Evolutionary conservation across 228 moss, liverwort and hornwort species (phyloP), one percentile per base, ranked within the genome.

Genomic region (Sphagnum fallax): DNA sequence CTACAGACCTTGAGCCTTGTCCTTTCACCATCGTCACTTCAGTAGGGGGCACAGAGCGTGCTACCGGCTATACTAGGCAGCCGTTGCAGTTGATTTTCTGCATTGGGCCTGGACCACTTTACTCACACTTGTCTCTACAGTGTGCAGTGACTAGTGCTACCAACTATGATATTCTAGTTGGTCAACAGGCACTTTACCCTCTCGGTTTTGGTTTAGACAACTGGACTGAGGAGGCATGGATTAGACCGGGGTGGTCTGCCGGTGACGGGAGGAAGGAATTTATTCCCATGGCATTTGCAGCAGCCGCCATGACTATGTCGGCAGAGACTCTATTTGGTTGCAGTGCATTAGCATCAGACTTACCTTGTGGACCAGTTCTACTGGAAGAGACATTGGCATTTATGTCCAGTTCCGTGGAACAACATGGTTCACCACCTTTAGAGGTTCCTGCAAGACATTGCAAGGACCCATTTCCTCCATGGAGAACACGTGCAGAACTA

Each of bases 231-330:
- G 63, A 63, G 62, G 71, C 71, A 4, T 71, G 71, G 71, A 71
- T 71, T 52, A 14, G 52, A 49, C 63, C 52, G 4, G 8, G 62
- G 51, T 63, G 52, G 62, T 52, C 32, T 71, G 4, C 52, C 0
- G 60, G 51, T 13, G 69, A 69, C 61, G 61, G 69, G 4, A 69
- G 69, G 51, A 69, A 69, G 69, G 69, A 69, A 14, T 4, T 69
- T 1, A 69, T 69, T 61, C 60, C 49, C 4, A 50, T 69, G 5
- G 15, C 47, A 6, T 69, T 61, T 14, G 60, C 16, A 52, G 67
- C 67, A 6, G 18, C 10, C n/a, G 67, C 67, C 5, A n/a, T 67
- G 52, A 13, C 52, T 6, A 8, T 16, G 5, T 15, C 67, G 4
- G 15, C 67, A 11, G n/a, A n/a, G 0, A 18, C 52, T 52, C 50